phyloP scores from a whole-genome alignment of 2,329 filamentous ascomycete genomes.

The Epichloe aotearoae region DNA sequence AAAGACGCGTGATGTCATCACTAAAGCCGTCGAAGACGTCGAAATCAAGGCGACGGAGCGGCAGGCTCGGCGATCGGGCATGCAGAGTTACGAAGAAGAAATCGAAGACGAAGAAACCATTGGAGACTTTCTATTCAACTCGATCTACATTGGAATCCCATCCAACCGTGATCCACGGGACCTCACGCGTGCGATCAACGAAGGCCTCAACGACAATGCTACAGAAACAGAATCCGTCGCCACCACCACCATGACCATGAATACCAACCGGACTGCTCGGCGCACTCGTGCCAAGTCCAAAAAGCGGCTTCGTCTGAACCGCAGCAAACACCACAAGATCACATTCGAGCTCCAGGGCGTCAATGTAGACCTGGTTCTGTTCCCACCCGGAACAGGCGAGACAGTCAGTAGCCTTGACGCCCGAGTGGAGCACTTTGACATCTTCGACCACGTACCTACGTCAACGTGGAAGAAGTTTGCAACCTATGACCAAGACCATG shows the following conservation, averaged over 20 bases:
- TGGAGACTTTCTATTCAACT: conserved; percentile 95
- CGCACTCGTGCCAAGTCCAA: conserved; percentile 35
- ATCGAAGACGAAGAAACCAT: conserved; percentile 76
- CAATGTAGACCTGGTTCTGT: conserved; percentile 68
- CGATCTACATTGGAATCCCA: conserved; percentile 91
- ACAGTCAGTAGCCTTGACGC: conserved; percentile 81
- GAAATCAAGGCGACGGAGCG: conserved; percentile 72
- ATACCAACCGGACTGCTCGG: conserved; percentile 36
- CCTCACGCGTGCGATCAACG: conserved; percentile 72
- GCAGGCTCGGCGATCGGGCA: conserved; percentile 42
- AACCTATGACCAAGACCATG: conserved; percentile 79
- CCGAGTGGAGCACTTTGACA: conserved; percentile 67
- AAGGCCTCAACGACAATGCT: conserved; percentile 68
- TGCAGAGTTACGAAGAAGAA: conserved; percentile 51
- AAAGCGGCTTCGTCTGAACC: conserved; percentile 53
- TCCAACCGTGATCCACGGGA: conserved; percentile 75
- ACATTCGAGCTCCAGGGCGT: conserved; percentile 85
- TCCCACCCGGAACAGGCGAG: conserved; percentile 63
- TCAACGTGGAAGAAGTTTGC: conserved; percentile 98
- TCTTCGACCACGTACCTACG: conserved; percentile 87
- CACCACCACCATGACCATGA: conserved; percentile 54
- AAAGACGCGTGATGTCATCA: conserved; percentile 72
- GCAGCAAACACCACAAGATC: conserved; percentile 89
- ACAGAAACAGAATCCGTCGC: conserved; percentile 87
- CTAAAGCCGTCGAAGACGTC: conserved; percentile 76